Percentiles rank a stretch among this genome's conserved stretches.
phyloP scores from a whole-genome alignment of 257 asterid genomes.

The Ilex asprella region DNA sequence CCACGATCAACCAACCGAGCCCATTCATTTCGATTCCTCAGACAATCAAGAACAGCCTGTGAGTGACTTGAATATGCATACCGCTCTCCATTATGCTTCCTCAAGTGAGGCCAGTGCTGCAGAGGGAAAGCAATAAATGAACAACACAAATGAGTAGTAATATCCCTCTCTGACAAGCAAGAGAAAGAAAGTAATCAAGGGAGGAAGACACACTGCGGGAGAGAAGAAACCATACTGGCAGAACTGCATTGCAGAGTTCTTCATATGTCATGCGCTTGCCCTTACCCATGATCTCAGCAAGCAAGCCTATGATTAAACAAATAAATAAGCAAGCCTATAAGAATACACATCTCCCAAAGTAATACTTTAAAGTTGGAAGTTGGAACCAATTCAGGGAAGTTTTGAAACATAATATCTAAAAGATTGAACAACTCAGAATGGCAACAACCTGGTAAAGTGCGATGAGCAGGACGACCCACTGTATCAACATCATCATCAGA shows the following conservation, averaged over 20 bases:
- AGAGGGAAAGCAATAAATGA: slow-evolving; percentile 8
- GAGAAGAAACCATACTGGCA: slow-evolving; percentile 53
- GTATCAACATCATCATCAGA: slow-evolving; percentile 53
- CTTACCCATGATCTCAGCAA: slow-evolving; percentile 90
- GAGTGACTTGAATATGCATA: slow-evolving; percentile 93
- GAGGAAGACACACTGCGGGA: background rate
- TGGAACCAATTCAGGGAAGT: too few relatives aligned
- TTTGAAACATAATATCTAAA: too few relatives aligned
- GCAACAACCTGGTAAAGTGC: slow-evolving; percentile 73
- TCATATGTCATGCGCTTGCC: slow-evolving; percentile 85
- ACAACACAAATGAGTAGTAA: slow-evolving; percentile 1
- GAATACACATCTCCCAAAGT: too few relatives aligned
- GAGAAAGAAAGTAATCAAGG: slow-evolving; percentile 6
- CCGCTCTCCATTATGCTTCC: slow-evolving; percentile 95
- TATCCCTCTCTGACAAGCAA: background rate
- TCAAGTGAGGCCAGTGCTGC: slow-evolving; percentile 92
- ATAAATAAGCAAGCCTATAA: too few relatives aligned
- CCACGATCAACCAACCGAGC: slow-evolving; percentile 96
- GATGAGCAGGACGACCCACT: slow-evolving; percentile 47
- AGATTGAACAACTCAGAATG: background rate
- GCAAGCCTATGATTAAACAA: slow-evolving; percentile 49
- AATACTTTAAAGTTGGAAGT: too few relatives aligned
- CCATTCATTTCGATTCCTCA: slow-evolving; percentile 96
- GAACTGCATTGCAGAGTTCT: slow-evolving; percentile 83
- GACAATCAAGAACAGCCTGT: slow-evolving; percentile 96